Evolutionary conservation across 257 asterid genomes (phyloP).

Genomic region (Gentiana straminea): DNA sequence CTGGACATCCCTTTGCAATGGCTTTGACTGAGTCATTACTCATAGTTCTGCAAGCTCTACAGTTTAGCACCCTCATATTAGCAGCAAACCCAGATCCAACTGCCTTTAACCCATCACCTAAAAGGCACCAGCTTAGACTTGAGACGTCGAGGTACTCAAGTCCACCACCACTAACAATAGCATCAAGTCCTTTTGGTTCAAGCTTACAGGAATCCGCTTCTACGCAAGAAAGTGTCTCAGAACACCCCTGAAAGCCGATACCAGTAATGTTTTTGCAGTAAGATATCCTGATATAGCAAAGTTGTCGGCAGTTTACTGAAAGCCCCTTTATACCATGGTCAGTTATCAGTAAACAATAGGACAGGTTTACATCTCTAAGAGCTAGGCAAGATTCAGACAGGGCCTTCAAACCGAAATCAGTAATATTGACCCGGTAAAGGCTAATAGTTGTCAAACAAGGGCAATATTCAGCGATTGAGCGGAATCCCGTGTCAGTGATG

Average conservation of each 20-base stretch:
- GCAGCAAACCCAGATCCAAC: slow-evolving; percentile 27
- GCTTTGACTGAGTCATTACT: slow-evolving; percentile 31
- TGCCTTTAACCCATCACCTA: slow-evolving; percentile 31
- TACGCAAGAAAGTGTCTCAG: slow-evolving; percentile 31
- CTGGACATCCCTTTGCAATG: slow-evolving; percentile 46
- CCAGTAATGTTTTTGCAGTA: slow-evolving; percentile 45
- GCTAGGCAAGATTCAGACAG: slow-evolving; percentile 34
- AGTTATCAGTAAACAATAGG: slow-evolving; percentile 41
- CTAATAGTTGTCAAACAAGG: slow-evolving; percentile 39
- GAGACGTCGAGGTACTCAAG: slow-evolving; percentile 47
- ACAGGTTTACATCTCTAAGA: slow-evolving; percentile 48
- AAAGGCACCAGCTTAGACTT: slow-evolving; percentile 35
- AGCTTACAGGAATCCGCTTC: slow-evolving; percentile 66
- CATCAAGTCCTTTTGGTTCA: slow-evolving; percentile 43
- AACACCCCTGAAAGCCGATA: slow-evolving; percentile 52
- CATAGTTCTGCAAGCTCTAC: slow-evolving; percentile 46
- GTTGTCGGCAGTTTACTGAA: slow-evolving; percentile 30
- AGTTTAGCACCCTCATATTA: slow-evolving; percentile 42
- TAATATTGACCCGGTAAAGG: slow-evolving; percentile 59
- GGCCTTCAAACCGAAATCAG: slow-evolving; percentile 41
- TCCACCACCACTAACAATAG: slow-evolving; percentile 63
- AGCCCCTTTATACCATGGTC: slow-evolving; percentile 45
- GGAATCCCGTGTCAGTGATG: slow-evolving; percentile 41
- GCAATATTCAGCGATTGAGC: slow-evolving; percentile 43
- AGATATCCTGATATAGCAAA: slow-evolving; percentile 45